Evolutionary conservation across 2,329 filamentous ascomycete genomes (phyloP).

Genomic region (Neofusicoccum kwambonambiense): DNA sequence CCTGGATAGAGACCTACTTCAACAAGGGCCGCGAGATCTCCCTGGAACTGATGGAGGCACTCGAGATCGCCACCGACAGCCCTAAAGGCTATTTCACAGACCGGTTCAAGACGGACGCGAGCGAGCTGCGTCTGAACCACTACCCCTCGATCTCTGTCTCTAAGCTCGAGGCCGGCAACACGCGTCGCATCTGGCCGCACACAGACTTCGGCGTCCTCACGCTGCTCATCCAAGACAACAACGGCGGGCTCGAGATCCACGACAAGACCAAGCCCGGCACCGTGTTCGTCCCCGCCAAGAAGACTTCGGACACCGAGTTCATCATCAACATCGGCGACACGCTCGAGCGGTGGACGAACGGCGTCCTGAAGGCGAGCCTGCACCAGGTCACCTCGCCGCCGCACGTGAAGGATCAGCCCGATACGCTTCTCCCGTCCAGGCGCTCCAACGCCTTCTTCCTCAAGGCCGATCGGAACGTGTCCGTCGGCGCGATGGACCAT

Average conservation of each 20-base stretch:
- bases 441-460: background rate
- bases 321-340: background rate
- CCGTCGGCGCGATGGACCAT: background rate
- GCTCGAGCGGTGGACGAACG: background rate
- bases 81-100: slow-evolving; percentile 17
- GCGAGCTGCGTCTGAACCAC: slow-evolving; percentile 38
- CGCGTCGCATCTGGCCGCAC: slow-evolving; percentile 41
- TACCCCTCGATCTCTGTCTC: slow-evolving; percentile 35
- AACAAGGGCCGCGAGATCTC: slow-evolving; percentile 24
- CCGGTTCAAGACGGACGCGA: slow-evolving; percentile 27
- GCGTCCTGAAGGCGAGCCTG: background rate
- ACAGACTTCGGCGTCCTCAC: slow-evolving; percentile 44
- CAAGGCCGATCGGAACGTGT: background rate
- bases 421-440: background rate
- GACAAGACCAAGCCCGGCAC: slow-evolving; percentile 33
- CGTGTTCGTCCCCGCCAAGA: slow-evolving; percentile 21
- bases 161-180: slow-evolving; percentile 25
- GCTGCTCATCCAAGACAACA: slow-evolving; percentile 42
- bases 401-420: background rate
- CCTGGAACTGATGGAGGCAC: slow-evolving; percentile 27
- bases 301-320: background rate
- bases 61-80: slow-evolving; percentile 28
- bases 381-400: background rate
- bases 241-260: slow-evolving; percentile 42
- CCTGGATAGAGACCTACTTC: slow-evolving; percentile 31